Evolutionary conservation across 139 green algal genomes (phyloP).

Genomic region (Edaphochlamys debaryana): DNA sequence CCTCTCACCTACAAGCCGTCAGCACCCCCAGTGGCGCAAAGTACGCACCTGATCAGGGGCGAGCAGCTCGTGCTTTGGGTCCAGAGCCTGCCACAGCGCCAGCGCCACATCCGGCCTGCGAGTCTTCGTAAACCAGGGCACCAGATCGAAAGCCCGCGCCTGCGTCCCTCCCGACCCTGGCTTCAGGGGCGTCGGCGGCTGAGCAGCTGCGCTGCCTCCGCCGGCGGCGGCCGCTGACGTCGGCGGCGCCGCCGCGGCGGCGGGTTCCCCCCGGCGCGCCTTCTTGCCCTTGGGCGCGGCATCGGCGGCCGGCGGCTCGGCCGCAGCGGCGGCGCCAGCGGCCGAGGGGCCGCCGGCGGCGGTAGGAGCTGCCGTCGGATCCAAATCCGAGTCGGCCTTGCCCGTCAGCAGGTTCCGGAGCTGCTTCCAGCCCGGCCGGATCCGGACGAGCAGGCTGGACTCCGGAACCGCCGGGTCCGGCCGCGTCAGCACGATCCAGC

Average conservation of each 20-base stretch:
- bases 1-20: too few relatives aligned
- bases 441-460: conserved; percentile 7
- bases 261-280: neutral
- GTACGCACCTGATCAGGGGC: too few relatives aligned
- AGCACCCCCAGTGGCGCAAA: too few relatives aligned
- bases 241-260: neutral
- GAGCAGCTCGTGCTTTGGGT: conserved; percentile 4
- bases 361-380: neutral
- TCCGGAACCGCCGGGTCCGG: too few relatives aligned
- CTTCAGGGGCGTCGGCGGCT: too few relatives aligned
- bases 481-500: too few relatives aligned
- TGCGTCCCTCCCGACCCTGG: neutral
- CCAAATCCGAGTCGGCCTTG: neutral
- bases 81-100: conserved; percentile 5
- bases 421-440: neutral
- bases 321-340: too few relatives aligned
- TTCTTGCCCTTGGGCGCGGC: neutral
- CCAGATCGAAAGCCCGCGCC: conserved; percentile 7
- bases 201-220: too few relatives aligned
- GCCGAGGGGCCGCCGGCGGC: neutral
- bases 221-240: too few relatives aligned
- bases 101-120: neutral
- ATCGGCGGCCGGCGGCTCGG: neutral
- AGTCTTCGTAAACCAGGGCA: neutral
- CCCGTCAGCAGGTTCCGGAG: neutral